Base-by-base conservation (phyloP, 495 filamentous ascomycete genomes). In the Lepraria neglecta region DNA sequence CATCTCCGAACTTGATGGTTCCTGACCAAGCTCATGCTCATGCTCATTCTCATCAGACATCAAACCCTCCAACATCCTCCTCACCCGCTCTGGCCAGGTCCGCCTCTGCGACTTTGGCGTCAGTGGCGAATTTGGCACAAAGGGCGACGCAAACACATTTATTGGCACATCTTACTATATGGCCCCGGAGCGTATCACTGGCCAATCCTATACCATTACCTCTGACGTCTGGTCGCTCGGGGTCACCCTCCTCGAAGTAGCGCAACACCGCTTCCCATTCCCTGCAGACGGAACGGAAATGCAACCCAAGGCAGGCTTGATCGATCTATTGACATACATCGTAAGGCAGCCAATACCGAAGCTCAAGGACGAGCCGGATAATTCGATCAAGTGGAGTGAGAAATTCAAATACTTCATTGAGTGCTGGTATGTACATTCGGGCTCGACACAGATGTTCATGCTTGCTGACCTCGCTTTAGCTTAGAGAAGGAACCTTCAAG, bases 161-260 rank as follows among this genome's bases (percentile, higher is more conserved):
- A 98, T 98, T 70, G 94, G 94, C 28, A 98, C 94, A 40, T 95
- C 90, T 21, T 97, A 97, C 73, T 98, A 98, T 77, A 98, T 98
- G 94, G 95, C 94, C 5, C 94, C 94, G 0, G 94, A 98, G 72
- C 87, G 94, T 50, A 98, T 98, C 73, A 96, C 92, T 3, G 94
- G 94, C 54, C 89, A 97, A 76, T 89, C 86, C 17, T 98, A 98
- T 73, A 98, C 95, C 58, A 98, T 98, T 74, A 98, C 92, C 2
- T 95, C 90, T 3, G 94, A 98, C 68, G 94, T 98, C 58, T 98
- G 94, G 94, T 95, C 90, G 15, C 83, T 95, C 12, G 94, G 94
- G 64, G 94, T 98, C 60, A 96, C 95, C 3, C 77, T 98, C 50
- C 84, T 98, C 44, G 94, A 98, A 79, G 95, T 98, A 55, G 94